Base-by-base conservation (phyloP, 257 asterid species). In the Handroanthus guayacan region DNA sequence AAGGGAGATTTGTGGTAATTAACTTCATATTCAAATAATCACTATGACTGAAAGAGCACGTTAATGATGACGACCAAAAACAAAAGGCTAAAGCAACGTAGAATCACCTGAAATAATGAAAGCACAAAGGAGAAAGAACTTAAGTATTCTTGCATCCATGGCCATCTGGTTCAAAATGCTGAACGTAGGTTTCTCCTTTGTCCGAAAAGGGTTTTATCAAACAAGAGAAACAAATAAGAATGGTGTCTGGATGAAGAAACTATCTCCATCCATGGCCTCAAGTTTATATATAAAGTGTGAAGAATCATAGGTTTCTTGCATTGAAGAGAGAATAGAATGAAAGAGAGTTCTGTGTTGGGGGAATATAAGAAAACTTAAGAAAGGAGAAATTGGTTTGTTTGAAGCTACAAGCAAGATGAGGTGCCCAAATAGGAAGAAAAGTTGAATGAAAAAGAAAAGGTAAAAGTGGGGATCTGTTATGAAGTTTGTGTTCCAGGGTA, bases 271-370 rank as follows among this genome's bases (percentile, higher is more conserved):
- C 41, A 56, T 31, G 55, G 57, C 55, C 54, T 57, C 64, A 66
- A 63, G 82, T 76, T 77, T 90, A 87, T 92, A 88, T 81, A 84
- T 80, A 76, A 83, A 63, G 74, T 68, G 77, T 60, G 70, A 78
- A 87, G 99, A 91, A 95, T 91, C 96, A 66, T 77, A 88, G 94
- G 86, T 95, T 95, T 88, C 98, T 92, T 92, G 97, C 85, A 86
- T 76, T 61, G 81, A 80, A 82, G 87, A 87, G 78, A 75, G 81
- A 81, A 75, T 69, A 84, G 80, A 76, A 72, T 65, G 87, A 62
- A 81, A 69, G 81, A 74, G 85, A 79, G 84, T 83, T 54, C 71
- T 82, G 82, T 86, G 90, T 80, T 84, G 82, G 86, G 78, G 81
- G 98, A 91, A 93, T 93, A 91, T 84, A 72, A 93, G 91, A 81